Evolutionary conservation across 2,329 filamentous ascomycete species (phyloP).

Genomic region (Fusarium papillatum): DNA sequence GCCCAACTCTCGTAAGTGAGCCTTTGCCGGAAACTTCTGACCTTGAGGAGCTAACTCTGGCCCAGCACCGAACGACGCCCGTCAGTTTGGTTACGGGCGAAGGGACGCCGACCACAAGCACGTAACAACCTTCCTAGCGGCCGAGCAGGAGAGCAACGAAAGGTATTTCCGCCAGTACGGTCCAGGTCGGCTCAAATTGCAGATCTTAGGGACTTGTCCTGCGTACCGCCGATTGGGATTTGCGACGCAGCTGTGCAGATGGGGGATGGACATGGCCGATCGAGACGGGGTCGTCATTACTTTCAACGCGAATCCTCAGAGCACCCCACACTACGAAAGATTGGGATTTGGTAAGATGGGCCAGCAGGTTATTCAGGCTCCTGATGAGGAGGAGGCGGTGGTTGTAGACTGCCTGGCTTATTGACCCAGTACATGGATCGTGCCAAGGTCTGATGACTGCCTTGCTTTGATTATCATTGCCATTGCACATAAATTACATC

Average conservation of each 20-base stretch:
- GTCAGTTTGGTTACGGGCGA: neutral
- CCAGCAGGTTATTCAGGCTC: neutral
- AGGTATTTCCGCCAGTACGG: neutral
- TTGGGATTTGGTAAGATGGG: neutral
- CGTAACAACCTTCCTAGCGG: neutral
- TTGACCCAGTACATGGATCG: neutral
- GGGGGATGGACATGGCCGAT: neutral
- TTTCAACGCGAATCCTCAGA: neutral
- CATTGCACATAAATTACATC: no score
- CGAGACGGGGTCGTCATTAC: neutral
- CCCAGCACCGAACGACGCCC: neutral
- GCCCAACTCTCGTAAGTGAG: neutral
- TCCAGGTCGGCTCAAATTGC: neutral
- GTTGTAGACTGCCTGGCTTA: neutral
- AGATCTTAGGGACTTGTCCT: neutral
- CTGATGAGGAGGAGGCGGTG: neutral
- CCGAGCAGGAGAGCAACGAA: neutral
- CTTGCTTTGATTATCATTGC: no score
- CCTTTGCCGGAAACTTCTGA: neutral
- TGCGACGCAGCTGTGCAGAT: neutral
- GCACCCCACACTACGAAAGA: neutral
- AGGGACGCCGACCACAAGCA: neutral
- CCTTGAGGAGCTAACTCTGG: neutral
- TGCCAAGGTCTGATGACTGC: neutral
- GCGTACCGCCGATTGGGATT: neutral